Percentiles rank a stretch among this genome's conserved stretches.
Evolutionary conservation across 495 filamentous ascomycete genomes (phyloP).

Genomic region (Aspergillus ellipticus): DNA sequence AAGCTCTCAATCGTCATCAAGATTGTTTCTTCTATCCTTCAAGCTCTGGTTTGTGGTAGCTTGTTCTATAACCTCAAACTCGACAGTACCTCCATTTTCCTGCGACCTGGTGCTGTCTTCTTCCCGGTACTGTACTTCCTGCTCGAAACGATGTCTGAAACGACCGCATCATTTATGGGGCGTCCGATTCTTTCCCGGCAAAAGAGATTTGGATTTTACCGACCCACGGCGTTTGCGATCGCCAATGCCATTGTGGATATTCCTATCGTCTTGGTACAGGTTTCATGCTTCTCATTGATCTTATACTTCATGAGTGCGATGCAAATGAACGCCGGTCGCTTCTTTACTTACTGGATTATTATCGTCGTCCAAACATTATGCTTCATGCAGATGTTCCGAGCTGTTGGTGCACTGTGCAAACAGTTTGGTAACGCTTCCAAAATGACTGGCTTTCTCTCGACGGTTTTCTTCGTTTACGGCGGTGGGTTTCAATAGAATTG

Average conservation of each 20-base stretch:
- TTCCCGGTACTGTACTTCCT: slow-evolving; percentile 40
- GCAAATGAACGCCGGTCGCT: slow-evolving; percentile 63
- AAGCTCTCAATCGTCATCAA: slow-evolving; percentile 35
- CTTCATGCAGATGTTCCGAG: slow-evolving; percentile 74
- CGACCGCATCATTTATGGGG: slow-evolving; percentile 37
- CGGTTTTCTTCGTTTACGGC: slow-evolving; percentile 73
- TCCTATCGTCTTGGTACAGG: slow-evolving; percentile 62
- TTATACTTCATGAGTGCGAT: slow-evolving; percentile 77
- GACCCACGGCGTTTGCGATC: slow-evolving; percentile 75
- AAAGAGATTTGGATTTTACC: slow-evolving; percentile 64
- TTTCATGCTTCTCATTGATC: slow-evolving; percentile 68
- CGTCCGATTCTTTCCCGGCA: slow-evolving; percentile 43
- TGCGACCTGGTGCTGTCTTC: slow-evolving; percentile 37
- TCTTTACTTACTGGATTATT: slow-evolving; percentile 74
- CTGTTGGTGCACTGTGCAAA: slow-evolving; percentile 71
- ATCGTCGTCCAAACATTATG: slow-evolving; percentile 65
- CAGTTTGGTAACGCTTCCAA: slow-evolving; percentile 84
- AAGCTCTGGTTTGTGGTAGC: slow-evolving; percentile 38
- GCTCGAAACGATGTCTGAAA: slow-evolving; percentile 37
- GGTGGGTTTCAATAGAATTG: slow-evolving; percentile 39
- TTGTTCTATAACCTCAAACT: slow-evolving; percentile 38
- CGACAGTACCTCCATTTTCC: slow-evolving; percentile 38
- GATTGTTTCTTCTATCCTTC: slow-evolving; percentile 31
- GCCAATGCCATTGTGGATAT: slow-evolving; percentile 76
- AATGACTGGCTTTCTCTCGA: slow-evolving; percentile 70